Base-by-base conservation (phyloP, 2,329 filamentous ascomycete genomes). In the Fusarium ramigenum region DNA sequence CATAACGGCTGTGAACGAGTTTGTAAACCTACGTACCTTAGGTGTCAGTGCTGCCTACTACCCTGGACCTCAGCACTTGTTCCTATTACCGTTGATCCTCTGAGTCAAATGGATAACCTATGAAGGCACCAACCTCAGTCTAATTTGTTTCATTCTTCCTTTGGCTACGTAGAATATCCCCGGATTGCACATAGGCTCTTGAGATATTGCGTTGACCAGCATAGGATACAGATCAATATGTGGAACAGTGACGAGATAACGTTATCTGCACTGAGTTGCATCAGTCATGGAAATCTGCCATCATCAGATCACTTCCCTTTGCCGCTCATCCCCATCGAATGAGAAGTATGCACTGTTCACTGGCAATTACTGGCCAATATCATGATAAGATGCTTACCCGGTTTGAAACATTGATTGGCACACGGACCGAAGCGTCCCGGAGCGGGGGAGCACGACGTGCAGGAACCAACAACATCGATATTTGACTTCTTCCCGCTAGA, bases 371-470 rank as follows among this genome's bases (percentile, higher is more conserved):
- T 23, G 21, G 14, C 19, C 50, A 28, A 54, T 7, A 28, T 16
- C 34, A 28, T 28, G 50, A 30, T n/a, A 39, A 28, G 23, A 40
- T 68, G 30, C 56, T 37, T 47, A 32, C 42, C n/a, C 9, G 21
- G 30, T 34, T 34, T 15, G 18, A 50, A 66, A 46, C 46, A 42
- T 52, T 37, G 40, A 37, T 47, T 40, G 62, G 46, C 16, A 43
- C 12, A 34, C 66, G 66, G 66, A 65, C 66, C 66, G 59, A 69
- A 39, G 37, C 44, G 25, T 54, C 39, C 66, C 65, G 44, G 56
- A 64, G 65, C 65, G 65, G 66, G 66, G 66, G 52, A 69, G 42
- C 23, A 23, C 23, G 11, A 9, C 34, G 28, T 52, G 34, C 36
- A 69, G 52, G 54, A 46, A 30, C 53, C 67, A 43, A 59, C 34